Conservation (phyloP, 345 rosid genomes). For the Gossypium thurberi region DNA sequence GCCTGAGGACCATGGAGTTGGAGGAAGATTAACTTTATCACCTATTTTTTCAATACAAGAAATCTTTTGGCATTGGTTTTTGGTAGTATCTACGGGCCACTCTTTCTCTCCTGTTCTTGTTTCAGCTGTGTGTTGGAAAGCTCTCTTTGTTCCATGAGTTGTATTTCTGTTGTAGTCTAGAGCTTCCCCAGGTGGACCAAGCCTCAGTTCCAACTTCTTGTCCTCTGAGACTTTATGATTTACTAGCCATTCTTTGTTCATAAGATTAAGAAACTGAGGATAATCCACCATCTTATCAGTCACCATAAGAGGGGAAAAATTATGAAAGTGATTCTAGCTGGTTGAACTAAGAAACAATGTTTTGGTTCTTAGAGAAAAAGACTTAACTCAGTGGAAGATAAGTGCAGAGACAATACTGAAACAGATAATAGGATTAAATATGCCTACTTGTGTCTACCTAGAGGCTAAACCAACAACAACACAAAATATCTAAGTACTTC, state of each 20-base stretch:
- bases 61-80: background rate
- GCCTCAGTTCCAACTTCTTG: conserved; percentile 80
- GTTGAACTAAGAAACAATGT: background rate
- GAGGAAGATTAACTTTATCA: background rate
- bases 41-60: background rate
- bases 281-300: conserved; percentile 5
- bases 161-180: background rate
- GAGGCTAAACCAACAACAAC: background rate
- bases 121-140: conserved; percentile 13
- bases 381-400: background rate
- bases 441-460: background rate
- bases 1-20: conserved; percentile 19
- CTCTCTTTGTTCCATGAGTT: conserved; percentile 26
- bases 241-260: conserved; percentile 6
- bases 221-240: background rate
- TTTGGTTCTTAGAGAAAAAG: background rate
- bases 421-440: background rate
- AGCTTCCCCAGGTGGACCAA: conserved; percentile 73
- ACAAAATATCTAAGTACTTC: background rate
- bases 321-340: background rate
- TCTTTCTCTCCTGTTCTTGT: conserved; percentile 28
- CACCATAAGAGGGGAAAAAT: background rate
- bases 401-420: background rate
- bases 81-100: background rate
- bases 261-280: conserved; percentile 7